These are phyloP conservation scores for Penicillium sp. DNA, from an alignment of 2,329 filamentous ascomycete species.

Conservation along the genomic window DNA sequence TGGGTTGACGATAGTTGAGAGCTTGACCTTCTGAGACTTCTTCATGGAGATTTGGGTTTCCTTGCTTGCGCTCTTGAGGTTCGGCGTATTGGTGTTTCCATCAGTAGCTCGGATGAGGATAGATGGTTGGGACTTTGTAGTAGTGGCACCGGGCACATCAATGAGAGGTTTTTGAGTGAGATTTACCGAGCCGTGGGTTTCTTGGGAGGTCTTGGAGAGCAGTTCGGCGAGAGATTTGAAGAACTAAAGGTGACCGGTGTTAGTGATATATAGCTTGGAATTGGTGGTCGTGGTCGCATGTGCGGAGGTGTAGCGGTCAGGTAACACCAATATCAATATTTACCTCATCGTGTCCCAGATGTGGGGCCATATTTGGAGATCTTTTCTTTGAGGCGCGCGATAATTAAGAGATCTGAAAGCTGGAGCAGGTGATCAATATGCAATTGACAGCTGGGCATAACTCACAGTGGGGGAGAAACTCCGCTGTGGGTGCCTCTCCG, in stretches of 20 bases:
- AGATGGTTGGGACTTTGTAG: slow-evolving; percentile 67
- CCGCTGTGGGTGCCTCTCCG: slow-evolving; percentile 25
- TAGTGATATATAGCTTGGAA: slow-evolving; percentile 16
- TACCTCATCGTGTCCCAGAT: slow-evolving; percentile 47
- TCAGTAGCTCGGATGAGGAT: slow-evolving; percentile 83
- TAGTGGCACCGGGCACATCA: slow-evolving; percentile 23
- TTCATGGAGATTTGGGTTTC: slow-evolving; percentile 41
- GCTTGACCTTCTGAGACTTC: slow-evolving; percentile 65
- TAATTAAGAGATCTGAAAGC: slow-evolving; percentile 6
- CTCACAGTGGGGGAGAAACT: slow-evolving; percentile 23
- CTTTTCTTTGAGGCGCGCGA: neutral
- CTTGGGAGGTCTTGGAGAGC: slow-evolving; percentile 41
- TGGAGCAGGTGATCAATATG: slow-evolving; percentile 10
- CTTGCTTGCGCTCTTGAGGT: slow-evolving; percentile 35
- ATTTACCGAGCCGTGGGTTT: slow-evolving; percentile 45
- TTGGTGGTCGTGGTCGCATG: slow-evolving; percentile 14
- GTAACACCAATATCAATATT: slow-evolving; percentile 1
- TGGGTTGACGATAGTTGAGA: slow-evolving; percentile 79
- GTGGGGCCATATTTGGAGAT: slow-evolving; percentile 32
- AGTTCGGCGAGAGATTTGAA: slow-evolving; percentile 43
- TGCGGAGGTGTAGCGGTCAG: slow-evolving; percentile 1
- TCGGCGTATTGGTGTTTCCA: slow-evolving; percentile 59
- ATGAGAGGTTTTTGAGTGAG: slow-evolving; percentile 46
- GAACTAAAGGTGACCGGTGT: slow-evolving; percentile 35
- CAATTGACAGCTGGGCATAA: slow-evolving; percentile 16